These are phyloP conservation scores for Holtermannia corniformis DNA, from an alignment of 768 basidiomycete genomes.

Conservation along the genomic window DNA sequence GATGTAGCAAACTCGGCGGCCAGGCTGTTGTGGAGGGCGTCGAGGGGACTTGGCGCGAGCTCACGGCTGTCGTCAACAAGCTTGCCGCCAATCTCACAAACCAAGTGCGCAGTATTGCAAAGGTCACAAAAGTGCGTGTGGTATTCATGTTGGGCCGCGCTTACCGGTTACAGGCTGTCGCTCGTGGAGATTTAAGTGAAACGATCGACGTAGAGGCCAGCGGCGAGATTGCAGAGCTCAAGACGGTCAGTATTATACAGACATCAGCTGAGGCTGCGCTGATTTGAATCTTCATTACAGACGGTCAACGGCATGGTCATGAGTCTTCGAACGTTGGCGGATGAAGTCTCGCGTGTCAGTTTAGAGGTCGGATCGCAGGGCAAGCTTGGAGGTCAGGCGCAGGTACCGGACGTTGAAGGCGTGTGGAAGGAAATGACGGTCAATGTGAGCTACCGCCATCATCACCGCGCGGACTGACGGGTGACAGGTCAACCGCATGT, in stretches of 20 bases:
- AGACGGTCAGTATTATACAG: constrained; percentile 64
- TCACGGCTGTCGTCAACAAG: constrained; percentile 76
- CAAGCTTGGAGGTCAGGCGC: constrained; percentile 86
- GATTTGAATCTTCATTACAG: not conserved
- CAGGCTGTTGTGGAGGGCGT: constrained; percentile 85
- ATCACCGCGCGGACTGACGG: constrained; percentile 1
- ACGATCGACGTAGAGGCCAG: constrained; percentile 85
- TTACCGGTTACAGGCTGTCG: constrained; percentile 53
- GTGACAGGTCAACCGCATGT: constrained; percentile 43
- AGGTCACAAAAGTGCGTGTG: constrained; percentile 64
- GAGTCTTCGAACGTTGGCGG: constrained; percentile 75
- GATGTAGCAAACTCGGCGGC: constrained; percentile 64
- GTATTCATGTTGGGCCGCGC: no score
- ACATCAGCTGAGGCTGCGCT: constrained; percentile 47
- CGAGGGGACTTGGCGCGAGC: constrained; percentile 84
- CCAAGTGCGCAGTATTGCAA: constrained; percentile 74
- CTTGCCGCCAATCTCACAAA: constrained; percentile 43
- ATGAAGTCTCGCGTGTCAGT: constrained; percentile 75
- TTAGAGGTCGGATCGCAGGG: constrained; percentile 47
- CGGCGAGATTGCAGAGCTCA: constrained; percentile 83
- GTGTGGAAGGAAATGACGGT: constrained; percentile 64
- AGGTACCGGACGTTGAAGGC: constrained; percentile 82
- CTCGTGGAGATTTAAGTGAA: constrained; percentile 70
- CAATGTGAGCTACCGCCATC: constrained; percentile 28
- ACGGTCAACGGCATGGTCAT: constrained; percentile 48